Evolutionary conservation across 148 eudicot species (phyloP).

Genomic region (Nepenthes gracilis): DNA sequence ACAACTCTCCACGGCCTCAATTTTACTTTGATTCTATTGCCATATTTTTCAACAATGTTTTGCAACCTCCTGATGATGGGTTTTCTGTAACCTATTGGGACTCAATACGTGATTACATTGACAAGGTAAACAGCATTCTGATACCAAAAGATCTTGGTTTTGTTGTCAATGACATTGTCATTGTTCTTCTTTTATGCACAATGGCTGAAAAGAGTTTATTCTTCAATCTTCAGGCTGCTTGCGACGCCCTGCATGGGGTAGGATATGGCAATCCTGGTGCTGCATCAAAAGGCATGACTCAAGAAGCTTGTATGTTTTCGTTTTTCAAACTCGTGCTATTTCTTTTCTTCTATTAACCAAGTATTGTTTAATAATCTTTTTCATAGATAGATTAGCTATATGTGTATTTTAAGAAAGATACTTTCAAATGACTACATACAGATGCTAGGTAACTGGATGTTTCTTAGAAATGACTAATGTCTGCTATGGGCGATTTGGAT

Average conservation of each 20-base stretch:
- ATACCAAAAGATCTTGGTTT: conserved; percentile 3
- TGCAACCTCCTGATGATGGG: conserved; percentile 88
- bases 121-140: conserved; percentile 40
- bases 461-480: too few relatives aligned
- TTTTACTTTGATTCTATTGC: conserved; percentile 96
- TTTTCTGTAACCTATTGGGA: conserved; percentile 43
- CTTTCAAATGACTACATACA: too few relatives aligned
- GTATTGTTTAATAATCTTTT: neutral
- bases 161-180: conserved; percentile 1
- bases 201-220: neutral
- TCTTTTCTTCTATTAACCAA: neutral
- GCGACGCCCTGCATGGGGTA: conserved; percentile 52
- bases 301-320: neutral
- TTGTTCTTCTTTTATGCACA: neutral
- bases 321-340: neutral
- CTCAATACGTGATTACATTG: conserved; percentile 42
- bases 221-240: conserved; percentile 39
- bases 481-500: too few relatives aligned
- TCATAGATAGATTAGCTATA: too few relatives aligned
- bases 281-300: conserved; percentile 33
- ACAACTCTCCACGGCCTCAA: conserved; percentile 66
- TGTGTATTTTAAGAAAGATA: too few relatives aligned
- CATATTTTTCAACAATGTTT: conserved; percentile 86
- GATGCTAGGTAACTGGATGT: too few relatives aligned
- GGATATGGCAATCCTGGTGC: conserved; percentile 33